Evolutionary conservation across 371 early-diverging fungal species (phyloP), one percentile per base, ranked within the genome.

Genomic region (Haplosporangium sp.): DNA sequence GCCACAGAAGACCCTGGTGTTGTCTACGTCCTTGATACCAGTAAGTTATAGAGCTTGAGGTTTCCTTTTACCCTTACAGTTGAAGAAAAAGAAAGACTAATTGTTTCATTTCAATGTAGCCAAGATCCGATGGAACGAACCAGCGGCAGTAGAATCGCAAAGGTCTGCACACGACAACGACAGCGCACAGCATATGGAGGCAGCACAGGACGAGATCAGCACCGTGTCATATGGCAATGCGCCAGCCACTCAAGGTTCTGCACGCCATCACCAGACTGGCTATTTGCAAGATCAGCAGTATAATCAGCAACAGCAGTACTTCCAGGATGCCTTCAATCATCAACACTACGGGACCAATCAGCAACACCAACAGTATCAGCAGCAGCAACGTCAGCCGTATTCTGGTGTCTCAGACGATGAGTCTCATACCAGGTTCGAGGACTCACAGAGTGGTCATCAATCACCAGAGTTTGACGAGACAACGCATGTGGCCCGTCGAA

Each of bases 11-110:
- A 84, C 43, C 63, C 81, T 5, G 82, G 81, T 6, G 59, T 69
- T 10, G 65, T 92, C n/a, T 86, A 85, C 64, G 81, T 91, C 38
- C 83, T 93, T 42, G 93, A 93, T 62, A 91, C 93, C 40, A 38
- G 88, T 87, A 85, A 59, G 82, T 61, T 14, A 38, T 8, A 29
- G 16, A 9, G 46, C 40, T 61, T 18, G 6, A n/a, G 9, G 5
- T 1, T 7, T 7, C 18, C 7, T 20, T 48, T 48, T 11, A n/a
- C 48, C 7, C 16, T 48, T 48, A 14, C 20, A 7, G 45, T 14
- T 42, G 9, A 6, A 21, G 2, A 20, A 20, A 45, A 18, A 43
- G 18, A 13, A 20, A 9, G 6, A n/a, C 12, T 7, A 9, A 8
- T 6, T n/a, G 14, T 57, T 5, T 36, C 16, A 57, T 42, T 46